Base-by-base conservation (phyloP, 148 eudicot genomes). In the Simmondsia chinensis region DNA sequence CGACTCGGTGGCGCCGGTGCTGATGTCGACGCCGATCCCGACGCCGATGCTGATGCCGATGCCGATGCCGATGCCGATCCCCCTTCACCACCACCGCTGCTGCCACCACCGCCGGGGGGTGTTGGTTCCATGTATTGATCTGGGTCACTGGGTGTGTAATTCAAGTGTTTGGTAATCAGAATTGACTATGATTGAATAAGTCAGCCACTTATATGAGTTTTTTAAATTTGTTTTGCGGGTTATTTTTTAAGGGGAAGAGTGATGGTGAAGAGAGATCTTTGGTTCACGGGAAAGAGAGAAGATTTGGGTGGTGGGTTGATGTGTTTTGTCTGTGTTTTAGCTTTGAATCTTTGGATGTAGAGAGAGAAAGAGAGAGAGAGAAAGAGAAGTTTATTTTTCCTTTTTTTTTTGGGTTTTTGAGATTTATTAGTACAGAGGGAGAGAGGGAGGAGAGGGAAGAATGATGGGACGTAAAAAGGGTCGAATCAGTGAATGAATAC, bases 1-100 rank as follows among this genome's bases (percentile, higher is more conserved):
- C 85, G 56, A 37, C 85, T 78, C 5, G 52, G 75, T 1, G 65
- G 54, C 0, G 56, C 47, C 2, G 54, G 13, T 1, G 52, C 39
- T 0, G 60, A 25, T 16, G 61, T 1, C 11, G 68, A 0, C 9
- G 64, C 12, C 22, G 46, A 50, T 23, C 50, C 41, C n/a, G 31
- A 17, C 24, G 26, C 18, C 9, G 4, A 30, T 13, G 39, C 26
- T 15, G 13, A 24, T 35, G 12, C 35, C 10, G 37, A 1, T 2
- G 45, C 36, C 7, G 52, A 9, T 19, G 39, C 12, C 2, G 52
- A 9, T 18, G 52, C 34, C 20, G 56, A 29, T 24, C 53, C 43
- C 23, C 25, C 63, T 9, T 35, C 64, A 11, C 29, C 55, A 7
- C 54, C 40, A 16, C 11, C 13, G 11, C 53, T 32, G 39, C 23